Percentiles rank a stretch among this genome's conserved stretches.
Evolutionary conservation across 305 asterid genomes (phyloP).

Genomic region (Solanum hybrid): DNA sequence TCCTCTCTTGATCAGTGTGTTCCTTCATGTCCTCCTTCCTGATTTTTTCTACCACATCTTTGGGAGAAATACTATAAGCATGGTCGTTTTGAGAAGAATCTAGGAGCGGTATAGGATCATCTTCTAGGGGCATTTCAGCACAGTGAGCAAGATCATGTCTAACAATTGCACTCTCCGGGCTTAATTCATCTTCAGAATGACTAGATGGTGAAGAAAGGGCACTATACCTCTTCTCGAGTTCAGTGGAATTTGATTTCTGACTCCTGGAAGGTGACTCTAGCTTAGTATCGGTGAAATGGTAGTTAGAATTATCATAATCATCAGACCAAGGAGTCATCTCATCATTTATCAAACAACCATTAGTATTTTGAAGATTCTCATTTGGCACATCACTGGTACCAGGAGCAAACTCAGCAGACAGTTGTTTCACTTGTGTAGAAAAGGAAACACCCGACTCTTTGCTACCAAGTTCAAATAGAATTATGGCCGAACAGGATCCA

Average conservation of each 20-base stretch:
- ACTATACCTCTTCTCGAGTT: slow-evolving; percentile 33
- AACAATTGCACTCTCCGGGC: slow-evolving; percentile 26
- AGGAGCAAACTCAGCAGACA: slow-evolving; percentile 32
- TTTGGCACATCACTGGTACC: slow-evolving; percentile 39
- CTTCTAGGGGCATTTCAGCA: slow-evolving; percentile 18
- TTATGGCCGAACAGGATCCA: slow-evolving; percentile 71
- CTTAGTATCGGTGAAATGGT: slow-evolving; percentile 12
- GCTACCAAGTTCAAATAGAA: slow-evolving; percentile 47
- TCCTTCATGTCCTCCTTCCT: slow-evolving; percentile 36
- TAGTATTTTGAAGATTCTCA: slow-evolving; percentile 36
- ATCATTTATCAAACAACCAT: slow-evolving; percentile 26
- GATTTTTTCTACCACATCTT: slow-evolving; percentile 17
- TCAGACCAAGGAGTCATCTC: slow-evolving; percentile 26
- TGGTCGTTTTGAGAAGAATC: slow-evolving; percentile 27
- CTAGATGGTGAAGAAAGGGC: slow-evolving; percentile 42
- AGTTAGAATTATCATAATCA: slow-evolving; percentile 31
- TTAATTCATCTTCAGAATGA: slow-evolving; percentile 35
- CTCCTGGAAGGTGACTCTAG: slow-evolving; percentile 25
- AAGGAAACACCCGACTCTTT: slow-evolving; percentile 39
- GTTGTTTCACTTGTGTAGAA: slow-evolving; percentile 36
- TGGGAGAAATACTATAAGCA: slow-evolving; percentile 26
- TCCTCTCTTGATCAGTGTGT: slow-evolving; percentile 34
- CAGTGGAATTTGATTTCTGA: slow-evolving; percentile 31
- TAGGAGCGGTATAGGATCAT: slow-evolving; percentile 18
- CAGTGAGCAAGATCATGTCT: slow-evolving; percentile 29